Base-by-base conservation (phyloP, 2,329 filamentous ascomycete species). In the Chaetothyriales sp. region DNA sequence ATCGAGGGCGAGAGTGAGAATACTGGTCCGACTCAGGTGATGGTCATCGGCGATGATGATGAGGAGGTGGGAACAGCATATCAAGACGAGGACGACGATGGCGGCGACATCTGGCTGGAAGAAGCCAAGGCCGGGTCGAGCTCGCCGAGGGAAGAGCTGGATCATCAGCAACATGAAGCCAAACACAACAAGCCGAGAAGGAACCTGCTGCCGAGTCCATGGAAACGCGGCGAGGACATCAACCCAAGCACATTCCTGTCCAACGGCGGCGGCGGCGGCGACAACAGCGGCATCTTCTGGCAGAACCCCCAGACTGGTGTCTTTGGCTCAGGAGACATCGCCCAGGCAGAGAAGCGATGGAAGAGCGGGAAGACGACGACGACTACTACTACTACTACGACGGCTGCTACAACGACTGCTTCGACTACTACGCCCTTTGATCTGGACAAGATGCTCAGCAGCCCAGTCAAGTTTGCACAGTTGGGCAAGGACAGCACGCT, bases 21-120 rank as follows among this genome's bases (percentile, higher is more conserved):
- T 58, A 67, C 70, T 12, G 70, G 67, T 49, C 59, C 64, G 10
- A 67, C 63, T 46, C 64, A 69, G 50, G 64, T 73, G 39, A 69
- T 73, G 53, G 64, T 71, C 26, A 66, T 74, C 53, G 61, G 67
- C 45, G 68, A 70, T 55, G 60, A 63, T 18, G 59, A 59, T 44
- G 59, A 44, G 5, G 54, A 57, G 19, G 49, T 45, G 15, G 19
- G n/a, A 12, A 45, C 19, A 19, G 3, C 8, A n/a, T n/a, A n/a
- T n/a, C n/a, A n/a, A 12, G n/a, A 18, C 6, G 10, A 39, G 15
- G 46, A 48, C 39, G 50, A 56, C 2, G 54, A 56, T 9, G 47
- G 52, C 8, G 45, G 50, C n/a, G 70, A 73, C 49, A 72, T 73
- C 25, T 73, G 71, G 71, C 69, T 73, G 54, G 55, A 53, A 20